phyloP scores from a whole-genome alignment of 164 flowering plant genomes.

The Vitis labrusca region DNA sequence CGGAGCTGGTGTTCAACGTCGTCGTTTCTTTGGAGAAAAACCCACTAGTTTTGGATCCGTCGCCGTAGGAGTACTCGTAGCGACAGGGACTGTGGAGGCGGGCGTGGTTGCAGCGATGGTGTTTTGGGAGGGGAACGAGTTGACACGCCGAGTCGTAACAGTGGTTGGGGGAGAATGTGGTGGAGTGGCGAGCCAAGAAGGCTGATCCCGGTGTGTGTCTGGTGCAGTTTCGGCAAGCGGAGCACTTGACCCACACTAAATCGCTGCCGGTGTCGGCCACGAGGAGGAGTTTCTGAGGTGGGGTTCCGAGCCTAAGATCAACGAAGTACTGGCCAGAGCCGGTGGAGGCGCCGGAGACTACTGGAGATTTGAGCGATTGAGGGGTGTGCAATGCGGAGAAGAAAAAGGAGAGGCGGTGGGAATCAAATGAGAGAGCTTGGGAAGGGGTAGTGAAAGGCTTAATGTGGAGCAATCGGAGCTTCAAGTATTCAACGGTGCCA shows the following conservation, averaged over 20 bases:
- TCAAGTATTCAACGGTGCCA: slow-evolving; percentile 23
- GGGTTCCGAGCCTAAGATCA: slow-evolving; percentile 58
- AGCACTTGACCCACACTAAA: slow-evolving; percentile 72
- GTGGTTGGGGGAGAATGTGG: slow-evolving; percentile 57
- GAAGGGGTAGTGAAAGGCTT: slow-evolving; percentile 21
- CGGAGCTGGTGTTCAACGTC: slow-evolving; percentile 48
- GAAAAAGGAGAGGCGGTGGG: slow-evolving; percentile 28
- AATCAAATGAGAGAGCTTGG: slow-evolving; percentile 23
- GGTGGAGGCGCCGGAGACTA: slow-evolving; percentile 46
- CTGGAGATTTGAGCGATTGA: slow-evolving; percentile 26
- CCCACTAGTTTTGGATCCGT: slow-evolving; percentile 61
- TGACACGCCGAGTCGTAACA: slow-evolving; percentile 50
- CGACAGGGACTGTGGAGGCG: slow-evolving; percentile 64
- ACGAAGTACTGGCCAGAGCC: slow-evolving; percentile 67
- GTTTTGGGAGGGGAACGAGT: slow-evolving; percentile 46
- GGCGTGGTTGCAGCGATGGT: slow-evolving; percentile 46
- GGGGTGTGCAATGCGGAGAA: slow-evolving; percentile 8
- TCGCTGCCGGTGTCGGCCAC: slow-evolving; percentile 88
- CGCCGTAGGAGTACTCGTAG: slow-evolving; percentile 65
- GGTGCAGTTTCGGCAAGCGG: slow-evolving; percentile 63
- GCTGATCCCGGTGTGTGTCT: slow-evolving; percentile 31
- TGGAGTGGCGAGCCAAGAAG: slow-evolving; percentile 58
- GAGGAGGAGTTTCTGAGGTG: slow-evolving; percentile 63
- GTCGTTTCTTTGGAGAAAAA: slow-evolving; percentile 60
- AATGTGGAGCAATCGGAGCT: slow-evolving; percentile 33